Evolutionary conservation across 2,329 filamentous ascomycete genomes (phyloP), one percentile per base, ranked within the genome.

Genomic region (Calonectria multiphialidica): DNA sequence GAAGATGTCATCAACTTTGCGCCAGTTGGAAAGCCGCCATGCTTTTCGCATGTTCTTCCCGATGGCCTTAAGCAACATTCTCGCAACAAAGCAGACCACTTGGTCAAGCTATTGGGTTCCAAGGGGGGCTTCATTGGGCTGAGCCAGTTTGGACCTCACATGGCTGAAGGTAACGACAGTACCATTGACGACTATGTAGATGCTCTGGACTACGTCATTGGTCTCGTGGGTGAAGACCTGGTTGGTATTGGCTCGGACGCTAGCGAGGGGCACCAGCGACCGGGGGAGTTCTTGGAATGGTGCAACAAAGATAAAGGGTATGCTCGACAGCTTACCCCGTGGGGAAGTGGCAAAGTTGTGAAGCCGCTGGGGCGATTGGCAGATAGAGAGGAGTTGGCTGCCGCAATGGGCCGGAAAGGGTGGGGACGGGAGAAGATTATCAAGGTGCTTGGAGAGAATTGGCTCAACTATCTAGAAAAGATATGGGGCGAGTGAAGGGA

Each of bases 301-400:
- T 85, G 83, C 74, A 84, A 84, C 72, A 83, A 80, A 45, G 84
- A 85, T 67, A 85, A 85, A 74, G 84, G 83, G 2, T 84, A 85
- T 62, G 81, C 83, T 1, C 70, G 83, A 12, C 79, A 79, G 12
- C 74, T 84, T 37, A 84, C 83, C 1, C 83, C 82, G 0, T 85
- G 83, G 84, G 83, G 83, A 1, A 84, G 82, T 50, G 80, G 84
- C 55, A 84, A 83, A 71, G 83, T 85, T 0, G 80, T 85, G 8
- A 85, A 85, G 75, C 83, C 83, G 7, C 74, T 85, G 16, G 83
- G 83, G 0, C 79, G 79, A 10, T 66, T 85, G 33, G 83, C 78
- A 1, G 82, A 85, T 25, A 75, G 82, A 8, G 75, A 73, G 1
- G 79, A 83, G 65, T 70, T 85, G 45, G 82, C 82, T 5, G 77